Conservation (phyloP, 2,329 filamentous ascomycete species). For the Alternaria burnsii region DNA sequence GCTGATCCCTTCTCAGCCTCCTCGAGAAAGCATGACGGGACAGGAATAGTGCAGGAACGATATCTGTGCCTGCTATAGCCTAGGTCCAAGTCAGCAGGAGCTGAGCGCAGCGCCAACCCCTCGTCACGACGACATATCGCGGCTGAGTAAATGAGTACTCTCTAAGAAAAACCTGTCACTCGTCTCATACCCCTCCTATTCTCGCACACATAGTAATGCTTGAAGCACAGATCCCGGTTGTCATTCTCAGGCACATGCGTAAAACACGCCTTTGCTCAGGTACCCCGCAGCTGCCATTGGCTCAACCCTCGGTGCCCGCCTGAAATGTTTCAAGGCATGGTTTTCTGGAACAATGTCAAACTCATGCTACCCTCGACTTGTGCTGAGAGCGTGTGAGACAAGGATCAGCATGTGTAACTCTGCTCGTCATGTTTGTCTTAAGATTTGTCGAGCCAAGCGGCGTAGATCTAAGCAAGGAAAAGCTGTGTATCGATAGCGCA, state of each 20-base stretch:
- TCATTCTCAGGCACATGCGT: neutral
- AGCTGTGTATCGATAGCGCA: conserved; percentile 5
- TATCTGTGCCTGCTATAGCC: conserved; percentile 1
- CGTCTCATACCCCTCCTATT: conserved; percentile 1
- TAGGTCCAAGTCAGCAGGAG: neutral
- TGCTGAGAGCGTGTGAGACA: neutral
- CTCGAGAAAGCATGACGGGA: neutral
- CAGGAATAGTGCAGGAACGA: conserved; percentile 2
- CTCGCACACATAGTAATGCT: neutral
- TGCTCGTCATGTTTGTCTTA: neutral
- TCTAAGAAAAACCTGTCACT: conserved; percentile 3
- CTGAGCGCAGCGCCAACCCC: neutral
- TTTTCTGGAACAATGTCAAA: neutral
- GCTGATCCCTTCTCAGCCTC: conserved; percentile 5
- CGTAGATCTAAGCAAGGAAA: neutral
- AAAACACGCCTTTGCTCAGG: conserved; percentile 7
- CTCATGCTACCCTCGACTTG: conserved; percentile 5
- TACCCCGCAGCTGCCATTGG: conserved; percentile 9
- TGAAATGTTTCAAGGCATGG: conserved; percentile 7
- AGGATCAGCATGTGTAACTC: conserved; percentile 1
- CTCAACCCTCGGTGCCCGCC: neutral
- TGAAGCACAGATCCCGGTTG: neutral
- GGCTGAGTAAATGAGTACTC: neutral
- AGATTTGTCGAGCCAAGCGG: neutral
- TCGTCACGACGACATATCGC: neutral